Evolutionary conservation across 2,329 filamentous ascomycete species (phyloP), one percentile per base, ranked within the genome.

Genomic region (Neofusicoccum umdonicola): DNA sequence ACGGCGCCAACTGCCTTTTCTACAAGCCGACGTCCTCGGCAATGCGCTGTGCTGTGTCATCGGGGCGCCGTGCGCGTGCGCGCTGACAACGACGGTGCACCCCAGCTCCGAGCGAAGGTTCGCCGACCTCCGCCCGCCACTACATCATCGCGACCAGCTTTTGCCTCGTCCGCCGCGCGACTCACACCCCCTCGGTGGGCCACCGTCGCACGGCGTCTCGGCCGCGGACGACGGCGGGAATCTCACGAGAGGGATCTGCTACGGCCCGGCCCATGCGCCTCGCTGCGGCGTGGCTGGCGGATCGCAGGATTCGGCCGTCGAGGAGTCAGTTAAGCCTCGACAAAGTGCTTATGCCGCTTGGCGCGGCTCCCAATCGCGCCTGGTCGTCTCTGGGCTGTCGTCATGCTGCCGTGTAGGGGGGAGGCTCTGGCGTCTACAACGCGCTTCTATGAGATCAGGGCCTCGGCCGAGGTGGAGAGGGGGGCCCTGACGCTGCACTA

Each of bases 241-340:
- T 31, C 54, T 58, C 54, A 45, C 54, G 41, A 58, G 39, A 44
- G 17, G 15, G 60, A 44, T 63, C 60, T 31, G 15, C 47, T 45
- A 31, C 60, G 60, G 60, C 37, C 48, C 48, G 54, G 54, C 22
- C 41, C 60, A 44, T 54, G 60, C 60, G 48, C 60, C 48, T 45
- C 39, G 15, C 22, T 52, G 37, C 37, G 15, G 13, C 39, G 22
- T 58, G 54, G 54, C 54, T 45, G 54, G 13, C 39, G 54, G 35
- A 12, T 27, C 54, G 27, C 17, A 58, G 39, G 54, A 58, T 35
- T 41, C 19, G 19, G 15, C 41, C 54, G 22, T n/a, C 19, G 11
- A 12, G 44, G 22, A 13, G 39, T 45, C 22, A 19, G 4, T 44
- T 39, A 58, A 58, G 39, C 54, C 37, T 56, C 22, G 3, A 7